Evolutionary conservation across 495 filamentous ascomycete genomes (phyloP).

Genomic region (Tirmania nivea): DNA sequence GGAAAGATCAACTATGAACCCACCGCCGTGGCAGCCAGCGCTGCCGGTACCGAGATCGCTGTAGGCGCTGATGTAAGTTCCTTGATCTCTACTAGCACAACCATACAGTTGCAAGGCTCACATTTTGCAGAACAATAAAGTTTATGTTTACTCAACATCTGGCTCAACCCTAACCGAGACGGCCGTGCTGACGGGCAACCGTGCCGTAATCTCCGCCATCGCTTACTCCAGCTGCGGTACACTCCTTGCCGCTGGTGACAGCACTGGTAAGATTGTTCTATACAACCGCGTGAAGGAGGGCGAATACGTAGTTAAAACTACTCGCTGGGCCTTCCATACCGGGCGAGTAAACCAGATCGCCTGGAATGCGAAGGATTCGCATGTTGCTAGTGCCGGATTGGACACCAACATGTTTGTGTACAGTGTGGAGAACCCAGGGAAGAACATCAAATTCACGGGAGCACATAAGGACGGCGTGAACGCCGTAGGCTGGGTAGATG

Average conservation of each 20-base stretch:
- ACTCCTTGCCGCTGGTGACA: conserved; percentile 57
- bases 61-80: conserved; percentile 36
- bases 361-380: conserved; percentile 56
- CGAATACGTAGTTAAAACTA: conserved; percentile 36
- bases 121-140: too few relatives aligned
- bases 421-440: conserved; percentile 60
- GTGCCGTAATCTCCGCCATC: conserved; percentile 40
- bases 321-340: conserved; percentile 83
- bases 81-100: not conserved
- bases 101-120: too few relatives aligned
- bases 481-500: conserved; percentile 58
- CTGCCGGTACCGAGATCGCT: conserved; percentile 34
- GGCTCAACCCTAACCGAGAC: conserved; percentile 31
- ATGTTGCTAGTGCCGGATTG: conserved; percentile 61
- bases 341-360: conserved; percentile 60
- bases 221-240: conserved; percentile 56
- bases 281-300: conserved; percentile 33
- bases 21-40: conserved; percentile 45
- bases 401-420: conserved; percentile 79
- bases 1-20: conserved; percentile 34
- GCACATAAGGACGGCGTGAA: conserved; percentile 92
- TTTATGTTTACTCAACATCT: conserved; percentile 17
- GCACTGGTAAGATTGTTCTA: conserved; percentile 65
- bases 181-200: conserved; percentile 26
- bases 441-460: conserved; percentile 53